These are phyloP conservation scores for Penicillium sp. DNA, from an alignment of 2,329 filamentous ascomycete species.

Conservation along the genomic window DNA sequence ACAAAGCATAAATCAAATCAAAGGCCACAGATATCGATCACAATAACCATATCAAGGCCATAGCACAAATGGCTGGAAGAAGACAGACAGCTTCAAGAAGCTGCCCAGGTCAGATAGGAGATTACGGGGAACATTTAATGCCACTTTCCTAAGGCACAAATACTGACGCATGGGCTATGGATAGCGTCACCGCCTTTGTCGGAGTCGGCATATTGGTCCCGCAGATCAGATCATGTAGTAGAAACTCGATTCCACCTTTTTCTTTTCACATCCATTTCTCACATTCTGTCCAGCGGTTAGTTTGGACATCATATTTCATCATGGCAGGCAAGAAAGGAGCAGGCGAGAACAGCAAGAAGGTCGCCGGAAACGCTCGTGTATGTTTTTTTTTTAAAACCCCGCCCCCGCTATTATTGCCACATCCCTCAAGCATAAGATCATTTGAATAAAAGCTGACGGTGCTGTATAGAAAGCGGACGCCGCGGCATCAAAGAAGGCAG, in stretches of 20 bases:
- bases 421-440: background rate
- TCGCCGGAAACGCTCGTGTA: constrained; percentile 70
- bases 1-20: background rate
- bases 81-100: background rate
- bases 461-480: constrained; percentile 76
- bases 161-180: background rate
- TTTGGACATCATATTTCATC: constrained; percentile 19
- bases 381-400: constrained; percentile 24
- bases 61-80: background rate
- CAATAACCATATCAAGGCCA: background rate
- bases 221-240: constrained; percentile 24
- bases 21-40: background rate
- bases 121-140: background rate
- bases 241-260: constrained; percentile 15
- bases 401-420: constrained; percentile 26
- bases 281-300: constrained; percentile 3
- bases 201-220: constrained; percentile 25
- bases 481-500: constrained; percentile 75
- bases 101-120: constrained; percentile 3
- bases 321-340: constrained; percentile 70
- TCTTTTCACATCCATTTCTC: constrained; percentile 3
- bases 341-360: constrained; percentile 84
- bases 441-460: constrained; percentile 14
- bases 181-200: constrained; percentile 22
- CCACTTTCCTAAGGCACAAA: background rate